A percentile compares a stretch with the other conserved stretches of the same genome.
These are phyloP conservation scores for Trifolium repens DNA, from an alignment of 306 rosid genomes.

Conservation along the genomic window DNA sequence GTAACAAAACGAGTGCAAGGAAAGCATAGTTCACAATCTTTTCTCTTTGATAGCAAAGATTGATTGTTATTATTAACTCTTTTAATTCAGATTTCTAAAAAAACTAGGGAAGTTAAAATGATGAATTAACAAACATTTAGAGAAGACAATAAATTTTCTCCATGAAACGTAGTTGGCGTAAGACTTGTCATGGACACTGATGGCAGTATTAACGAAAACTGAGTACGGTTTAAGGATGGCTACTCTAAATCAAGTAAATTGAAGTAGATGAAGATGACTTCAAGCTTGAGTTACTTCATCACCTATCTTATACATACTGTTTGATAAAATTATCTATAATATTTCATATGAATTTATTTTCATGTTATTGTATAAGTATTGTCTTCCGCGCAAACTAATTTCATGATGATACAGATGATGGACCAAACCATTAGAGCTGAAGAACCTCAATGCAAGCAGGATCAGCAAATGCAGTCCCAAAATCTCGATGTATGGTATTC, in stretches of 20 bases:
- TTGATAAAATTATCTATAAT: constrained; percentile 6
- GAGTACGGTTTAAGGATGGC: background rate
- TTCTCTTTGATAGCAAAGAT: constrained; percentile 11
- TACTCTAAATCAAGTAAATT: constrained; percentile 1
- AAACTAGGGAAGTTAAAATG: constrained; percentile 1
- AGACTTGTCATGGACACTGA: background rate
- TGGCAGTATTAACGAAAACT: constrained; percentile 19
- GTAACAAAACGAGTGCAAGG: constrained; percentile 11
- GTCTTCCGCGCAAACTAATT: constrained; percentile 29
- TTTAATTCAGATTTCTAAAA: background rate
- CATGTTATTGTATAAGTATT: background rate
- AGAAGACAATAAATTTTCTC: constrained; percentile 19
- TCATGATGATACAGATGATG: constrained; percentile 39
- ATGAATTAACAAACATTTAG: constrained; percentile 1
- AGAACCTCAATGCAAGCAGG: constrained; percentile 41
- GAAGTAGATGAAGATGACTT: constrained; percentile 4
- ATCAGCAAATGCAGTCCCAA: constrained; percentile 38
- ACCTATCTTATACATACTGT: background rate
- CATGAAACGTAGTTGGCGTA: background rate
- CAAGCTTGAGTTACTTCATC: constrained; percentile 4
- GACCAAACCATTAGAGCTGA: constrained; percentile 28
- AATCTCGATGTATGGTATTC: constrained; percentile 43
- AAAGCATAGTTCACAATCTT: constrained; percentile 11
- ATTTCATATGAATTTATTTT: constrained; percentile 4
- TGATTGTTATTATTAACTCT: background rate